Base-by-base conservation (phyloP, 805 yeast species). In the Candida krabiensis region DNA sequence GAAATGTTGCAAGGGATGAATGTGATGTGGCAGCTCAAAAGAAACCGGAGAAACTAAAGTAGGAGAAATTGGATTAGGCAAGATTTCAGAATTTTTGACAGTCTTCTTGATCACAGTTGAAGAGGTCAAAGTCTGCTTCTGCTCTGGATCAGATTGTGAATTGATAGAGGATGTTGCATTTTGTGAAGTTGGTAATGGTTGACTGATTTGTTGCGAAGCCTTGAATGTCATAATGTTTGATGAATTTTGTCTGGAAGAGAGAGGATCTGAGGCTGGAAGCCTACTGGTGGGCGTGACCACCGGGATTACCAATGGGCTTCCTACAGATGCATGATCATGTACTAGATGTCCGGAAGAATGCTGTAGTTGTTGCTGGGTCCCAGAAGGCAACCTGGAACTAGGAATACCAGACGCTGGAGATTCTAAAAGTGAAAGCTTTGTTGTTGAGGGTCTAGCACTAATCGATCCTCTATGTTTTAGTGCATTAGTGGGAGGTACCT, bases 391-490 rank as follows among this genome's bases (percentile, higher is more conserved):
- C 33, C 64, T 52, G 15, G 57, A 41, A 22, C 53, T 49, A n/a
- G 60, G 58, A 4, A 50, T 37, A 18, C 63, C 61, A 3, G 53
- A 36, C 6, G 50, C 48, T 2, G 55, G 52, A 11, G 55, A 41
- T 25, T 54, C 60, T 9, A 49, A 38, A 12, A 47, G 11, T 7
- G 55, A 30, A 5, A 58, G 29, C 30, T 61, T 61, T 4, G 66
- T 60, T 12, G 67, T 63, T 4, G 77, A 69, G 1, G 81, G 78
- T 44, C 73, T 64, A 1, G 78, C 72, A 30, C 78, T 70, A 35
- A 77, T 76, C 2, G 82, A 77, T n/a, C 80, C 79, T 40, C 83
- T 59, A 47, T 77, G 79, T 44, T 71, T 73, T 24, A 43, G 45
- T 17, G 67, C 70, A 17, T 57, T 55, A 6, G 48, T 58, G 9